Percentiles rank a stretch among this genome's conserved stretches.
Conservation (phyloP, 495 filamentous ascomycete genomes). For the Aspergillus hancockii region DNA sequence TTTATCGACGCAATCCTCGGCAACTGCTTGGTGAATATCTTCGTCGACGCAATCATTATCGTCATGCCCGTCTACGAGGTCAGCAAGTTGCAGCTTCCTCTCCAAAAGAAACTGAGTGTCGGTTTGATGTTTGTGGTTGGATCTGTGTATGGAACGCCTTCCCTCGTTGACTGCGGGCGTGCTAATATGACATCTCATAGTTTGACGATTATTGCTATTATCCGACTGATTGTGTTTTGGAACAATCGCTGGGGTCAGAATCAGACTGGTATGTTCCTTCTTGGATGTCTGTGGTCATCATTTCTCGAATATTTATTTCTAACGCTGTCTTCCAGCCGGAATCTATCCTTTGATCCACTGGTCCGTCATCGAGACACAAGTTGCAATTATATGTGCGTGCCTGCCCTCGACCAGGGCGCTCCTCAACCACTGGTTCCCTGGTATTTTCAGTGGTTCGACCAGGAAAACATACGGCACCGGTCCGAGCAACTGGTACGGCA, state of each 20-base stretch:
- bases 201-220: constrained; percentile 30
- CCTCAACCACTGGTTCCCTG: constrained; percentile 22
- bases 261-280: constrained; percentile 17
- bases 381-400: constrained; percentile 35
- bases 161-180: neutral
- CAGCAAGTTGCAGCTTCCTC: constrained; percentile 29
- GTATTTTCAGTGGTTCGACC: constrained; percentile 2
- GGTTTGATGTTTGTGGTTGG: constrained; percentile 37
- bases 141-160: constrained; percentile 26
- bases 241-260: constrained; percentile 29
- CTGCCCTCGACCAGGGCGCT: constrained; percentile 25
- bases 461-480: constrained; percentile 6
- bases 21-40: constrained; percentile 34
- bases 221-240: constrained; percentile 34
- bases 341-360: constrained; percentile 32
- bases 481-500: neutral
- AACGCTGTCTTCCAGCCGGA: constrained; percentile 16
- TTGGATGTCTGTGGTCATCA: too few relatives aligned
- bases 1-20: constrained; percentile 29
- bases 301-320: too few relatives aligned
- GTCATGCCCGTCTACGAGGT: constrained; percentile 37
- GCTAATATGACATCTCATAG: constrained; percentile 8
- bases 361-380: constrained; percentile 35
- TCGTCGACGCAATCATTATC: constrained; percentile 31
- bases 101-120: constrained; percentile 33